These are phyloP conservation scores for Barnettozyma pratensis DNA, from an alignment of 805 yeast species.

Conservation along the genomic window DNA sequence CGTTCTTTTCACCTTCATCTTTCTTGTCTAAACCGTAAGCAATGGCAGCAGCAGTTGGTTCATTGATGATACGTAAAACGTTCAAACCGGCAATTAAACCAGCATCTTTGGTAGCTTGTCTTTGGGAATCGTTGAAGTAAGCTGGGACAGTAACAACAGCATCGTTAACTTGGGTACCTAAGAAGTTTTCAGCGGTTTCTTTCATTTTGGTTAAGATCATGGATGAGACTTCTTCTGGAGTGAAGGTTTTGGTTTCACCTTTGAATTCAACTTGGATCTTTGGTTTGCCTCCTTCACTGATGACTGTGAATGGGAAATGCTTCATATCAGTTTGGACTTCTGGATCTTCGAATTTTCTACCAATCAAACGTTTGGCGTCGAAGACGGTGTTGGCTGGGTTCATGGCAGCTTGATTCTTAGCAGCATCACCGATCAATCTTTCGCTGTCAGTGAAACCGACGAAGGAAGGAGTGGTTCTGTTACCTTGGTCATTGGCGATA, in stretches of 20 bases:
- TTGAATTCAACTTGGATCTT: conserved; percentile 32
- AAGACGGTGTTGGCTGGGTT: conserved; percentile 89
- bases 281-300: conserved; percentile 70
- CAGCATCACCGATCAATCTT: conserved; percentile 37
- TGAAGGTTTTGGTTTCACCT: conserved; percentile 79
- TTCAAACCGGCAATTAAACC: conserved; percentile 17
- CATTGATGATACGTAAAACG: conserved; percentile 16
- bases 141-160: conserved; percentile 17
- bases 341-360: conserved; percentile 77
- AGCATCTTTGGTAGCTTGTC: conserved; percentile 19
- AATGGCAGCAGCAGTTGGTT: conserved; percentile 81
- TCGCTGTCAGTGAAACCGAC: conserved; percentile 93
- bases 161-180: conserved; percentile 14
- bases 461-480: conserved; percentile 94
- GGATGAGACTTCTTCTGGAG: conserved; percentile 92
- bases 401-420: conserved; percentile 95
- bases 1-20: conserved; percentile 74
- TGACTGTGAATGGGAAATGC: conserved; percentile 80
- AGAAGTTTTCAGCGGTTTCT: conserved; percentile 29
- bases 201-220: conserved; percentile 89
- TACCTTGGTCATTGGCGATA: conserved; percentile 97
- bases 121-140: conserved; percentile 17
- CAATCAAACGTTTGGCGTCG: conserved; percentile 90
- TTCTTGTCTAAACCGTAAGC: conserved; percentile 88
- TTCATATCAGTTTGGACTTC: conserved; percentile 75